Percentiles rank a stretch among this genome's conserved stretches.
Evolutionary conservation across 2,329 filamentous ascomycete genomes (phyloP).

Genomic region (Cladosporium sp.): DNA sequence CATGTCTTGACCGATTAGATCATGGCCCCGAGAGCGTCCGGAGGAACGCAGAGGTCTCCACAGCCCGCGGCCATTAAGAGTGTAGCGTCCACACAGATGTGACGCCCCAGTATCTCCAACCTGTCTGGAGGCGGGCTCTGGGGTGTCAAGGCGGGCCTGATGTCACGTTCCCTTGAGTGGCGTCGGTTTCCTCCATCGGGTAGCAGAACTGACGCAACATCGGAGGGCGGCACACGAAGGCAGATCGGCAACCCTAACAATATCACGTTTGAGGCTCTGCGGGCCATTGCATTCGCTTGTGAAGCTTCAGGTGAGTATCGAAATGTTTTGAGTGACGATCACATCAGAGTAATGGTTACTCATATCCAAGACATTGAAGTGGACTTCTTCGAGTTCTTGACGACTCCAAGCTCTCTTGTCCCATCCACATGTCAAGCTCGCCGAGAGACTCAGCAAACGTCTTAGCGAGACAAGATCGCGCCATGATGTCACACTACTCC

Average conservation of each 20-base stretch:
- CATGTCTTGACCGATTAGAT: slow-evolving; percentile 17
- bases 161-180: background rate
- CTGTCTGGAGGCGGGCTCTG: slow-evolving; percentile 9
- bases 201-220: slow-evolving; percentile 1
- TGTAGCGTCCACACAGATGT: slow-evolving; percentile 15
- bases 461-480: slow-evolving; percentile 15
- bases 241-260: background rate
- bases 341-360: background rate
- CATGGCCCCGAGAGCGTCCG: slow-evolving; percentile 13
- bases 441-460: slow-evolving; percentile 12
- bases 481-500: slow-evolving; percentile 9
- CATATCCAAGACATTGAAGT: background rate
- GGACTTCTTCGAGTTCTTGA: slow-evolving; percentile 2
- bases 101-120: slow-evolving; percentile 14
- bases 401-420: slow-evolving; percentile 17
- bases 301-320: background rate
- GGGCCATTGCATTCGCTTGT: background rate
- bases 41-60: background rate
- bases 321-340: background rate
- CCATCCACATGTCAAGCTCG: slow-evolving; percentile 11
- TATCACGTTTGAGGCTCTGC: slow-evolving; percentile 5
- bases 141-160: background rate
- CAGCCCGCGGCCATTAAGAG: background rate
- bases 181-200: slow-evolving; percentile 19
- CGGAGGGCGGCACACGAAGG: background rate